Base-by-base conservation (phyloP, 1,284 basidiomycete species). In the Erythrobasidium hasegawianum region DNA sequence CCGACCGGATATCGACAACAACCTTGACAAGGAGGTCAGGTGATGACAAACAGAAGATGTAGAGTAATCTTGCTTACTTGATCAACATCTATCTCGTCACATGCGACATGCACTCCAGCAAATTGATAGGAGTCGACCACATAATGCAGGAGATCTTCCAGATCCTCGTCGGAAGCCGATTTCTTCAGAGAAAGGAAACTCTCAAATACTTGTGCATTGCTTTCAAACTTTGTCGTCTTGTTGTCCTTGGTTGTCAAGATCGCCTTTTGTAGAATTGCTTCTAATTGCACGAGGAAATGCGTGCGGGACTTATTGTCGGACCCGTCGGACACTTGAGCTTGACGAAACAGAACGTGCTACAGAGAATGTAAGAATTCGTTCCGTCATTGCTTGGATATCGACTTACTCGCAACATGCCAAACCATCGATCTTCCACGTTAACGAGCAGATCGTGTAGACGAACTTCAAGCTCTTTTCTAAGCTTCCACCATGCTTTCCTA, bases 141-240 rank as follows among this genome's bases (percentile, higher is more conserved):
- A 78, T 96, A 97, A 78, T 95, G 96, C 7, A 92, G 84, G 41
- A 97, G 79, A 75, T 99, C 96, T 76, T 97, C 94, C 14, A 97
- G 80, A 74, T 97, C 95, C 75, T 98, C 95, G 71, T 96, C 90
- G 24, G 85, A 84, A 71, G 89, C 90, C 70, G 86, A 85, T 0
- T 88, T 85, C 0, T 87, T 85, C 1, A 98, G 81, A 0, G 86
- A 85, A 0, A 90, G 86, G 73, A 98, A 90, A 76, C 90, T 91
- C 71, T 88, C 84, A n/a, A 97, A 78, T 2, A 97, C 74, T 1
- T 81, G 78, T 69, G 90, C 85, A 73, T 91, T 86, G 16, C 83
- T 73, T 38, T 82, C 81, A 20, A 81, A 76, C 60, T 81, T 76
- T 38, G 80, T 80, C 67, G 81, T 79, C 68, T 84, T 85, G 71